A percentile compares a stretch with the other conserved stretches of the same genome.
These are phyloP conservation scores for Ramichloridium luteum DNA, from an alignment of 2,329 filamentous ascomycete genomes.

Conservation along the genomic window DNA sequence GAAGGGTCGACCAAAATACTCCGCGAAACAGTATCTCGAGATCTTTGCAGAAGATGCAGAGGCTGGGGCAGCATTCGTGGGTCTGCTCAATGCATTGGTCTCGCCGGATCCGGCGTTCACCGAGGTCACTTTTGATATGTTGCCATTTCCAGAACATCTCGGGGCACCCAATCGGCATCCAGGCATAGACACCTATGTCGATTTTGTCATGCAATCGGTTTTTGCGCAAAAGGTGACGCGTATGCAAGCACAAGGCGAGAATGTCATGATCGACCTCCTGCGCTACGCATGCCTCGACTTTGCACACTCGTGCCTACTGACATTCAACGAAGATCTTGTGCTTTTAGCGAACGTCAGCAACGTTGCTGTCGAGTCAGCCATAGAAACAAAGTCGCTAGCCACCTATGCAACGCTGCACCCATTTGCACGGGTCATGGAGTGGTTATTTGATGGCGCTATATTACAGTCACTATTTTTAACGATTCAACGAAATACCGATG, in stretches of 20 bases:
- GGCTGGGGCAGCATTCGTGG: constrained; percentile 60
- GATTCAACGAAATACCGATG: constrained; percentile 61
- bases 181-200: constrained; percentile 84
- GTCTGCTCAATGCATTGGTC: constrained; percentile 61
- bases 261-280: constrained; percentile 49
- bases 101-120: constrained; percentile 50
- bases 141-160: constrained; percentile 80
- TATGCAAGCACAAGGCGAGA: constrained; percentile 51
- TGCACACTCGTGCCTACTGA: constrained; percentile 62
- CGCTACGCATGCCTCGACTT: constrained; percentile 76
- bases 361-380: constrained; percentile 61
- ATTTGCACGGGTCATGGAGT: constrained; percentile 91
- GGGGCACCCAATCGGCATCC: constrained; percentile 66
- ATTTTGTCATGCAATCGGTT: constrained; percentile 74
- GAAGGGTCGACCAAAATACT: constrained; percentile 7
- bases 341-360: constrained; percentile 70
- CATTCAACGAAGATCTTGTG: constrained; percentile 90
- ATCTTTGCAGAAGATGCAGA: constrained; percentile 21
- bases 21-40: constrained; percentile 22
- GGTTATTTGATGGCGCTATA: constrained; percentile 90
- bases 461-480: constrained; percentile 65
- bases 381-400: constrained; percentile 60
- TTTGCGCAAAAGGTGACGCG: constrained; percentile 37
- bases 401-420: constrained; percentile 81
- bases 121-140: constrained; percentile 51